Base-by-base conservation (phyloP, 2,329 filamentous ascomycete genomes). In the Pestalotiopsis fici region DNA sequence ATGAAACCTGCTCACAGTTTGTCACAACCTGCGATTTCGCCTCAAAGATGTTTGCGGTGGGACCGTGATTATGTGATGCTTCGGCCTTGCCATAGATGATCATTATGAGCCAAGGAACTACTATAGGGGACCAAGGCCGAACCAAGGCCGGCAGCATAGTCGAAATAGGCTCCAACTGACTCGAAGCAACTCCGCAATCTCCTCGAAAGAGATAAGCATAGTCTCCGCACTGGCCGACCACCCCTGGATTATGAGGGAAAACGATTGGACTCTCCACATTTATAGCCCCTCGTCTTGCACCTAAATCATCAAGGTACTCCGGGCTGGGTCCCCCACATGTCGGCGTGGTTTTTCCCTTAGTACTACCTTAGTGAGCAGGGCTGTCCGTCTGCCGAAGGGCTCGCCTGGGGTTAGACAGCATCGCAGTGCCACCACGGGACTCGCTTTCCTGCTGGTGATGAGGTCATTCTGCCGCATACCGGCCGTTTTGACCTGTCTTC, bases 181-280 rank as follows among this genome's bases (percentile, higher is more conserved):
- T 60, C 57, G 57, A n/a, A 27, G 57, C 28, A 35, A 60, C 57
- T 60, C 57, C 57, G 57, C 57, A 60, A 35, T 18, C 18, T n/a
- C 31, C 57, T 21, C 27, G n/a, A 60, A 60, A 37, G n/a, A 60
- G 57, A 60, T 21, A 60, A 60, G 57, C 57, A 60, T 13, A 60
- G 57, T 31, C n/a, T 57, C 31, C 43, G 43, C 43, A 50, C 21
- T 50, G 21, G 43, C 43, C 21, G 7, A 9, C 3, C 43, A n/a
- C 18, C 43, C 43, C 43, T 50, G 43, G 57, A 37, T 18, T 35
- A n/a, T 60, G 13, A 35, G 11, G 31, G 31, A 35, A 35, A 35
- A 35, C 31, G 31, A 60, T 60, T 60, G 57, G 57, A 18, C 57
- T 31, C 57, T 37, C 57, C 57, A 37, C 57, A 37, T 37, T 31